Conservation (phyloP, 805 yeast genomes). For the Kodamaea kaohsiungensis region DNA sequence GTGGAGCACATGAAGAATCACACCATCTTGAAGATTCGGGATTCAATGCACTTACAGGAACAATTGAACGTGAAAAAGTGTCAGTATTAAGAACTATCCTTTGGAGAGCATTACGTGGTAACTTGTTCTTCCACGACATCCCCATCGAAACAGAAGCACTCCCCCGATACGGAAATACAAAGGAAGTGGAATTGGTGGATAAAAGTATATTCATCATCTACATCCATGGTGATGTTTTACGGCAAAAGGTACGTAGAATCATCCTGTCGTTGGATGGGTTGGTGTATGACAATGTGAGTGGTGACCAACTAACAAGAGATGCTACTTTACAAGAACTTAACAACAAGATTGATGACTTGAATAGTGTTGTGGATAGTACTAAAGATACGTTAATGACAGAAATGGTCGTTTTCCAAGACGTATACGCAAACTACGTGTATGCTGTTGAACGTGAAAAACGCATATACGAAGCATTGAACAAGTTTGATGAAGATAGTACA, state of each 20-base stretch:
- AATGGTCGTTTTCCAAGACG: constrained; percentile 36
- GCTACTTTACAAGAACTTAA: constrained; percentile 35
- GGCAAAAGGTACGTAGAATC: constrained; percentile 34
- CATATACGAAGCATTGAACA: constrained; percentile 60
- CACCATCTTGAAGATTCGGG: constrained; percentile 19
- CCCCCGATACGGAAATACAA: constrained; percentile 12
- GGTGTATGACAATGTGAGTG: constrained; percentile 38
- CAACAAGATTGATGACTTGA: constrained; percentile 31
- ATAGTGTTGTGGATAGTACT: constrained; percentile 34
- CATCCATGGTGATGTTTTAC: constrained; percentile 42
- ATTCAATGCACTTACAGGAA: constrained; percentile 37
- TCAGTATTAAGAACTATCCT: constrained; percentile 39
- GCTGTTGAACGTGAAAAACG: constrained; percentile 53
- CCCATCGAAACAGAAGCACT: constrained; percentile 26
- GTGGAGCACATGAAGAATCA: neutral
- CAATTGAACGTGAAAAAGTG: constrained; percentile 36
- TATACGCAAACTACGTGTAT: constrained; percentile 32
- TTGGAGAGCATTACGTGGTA: constrained; percentile 47
- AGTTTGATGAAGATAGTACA: constrained; percentile 66
- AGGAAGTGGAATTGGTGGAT: constrained; percentile 20
- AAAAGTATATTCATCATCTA: constrained; percentile 41
- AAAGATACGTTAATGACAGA: constrained; percentile 39
- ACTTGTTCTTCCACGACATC: constrained; percentile 41
- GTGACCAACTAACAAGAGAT: constrained; percentile 25
- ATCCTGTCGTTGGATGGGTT: constrained; percentile 40